These are phyloP conservation scores for Sesbania bispinosa DNA, from an alignment of 306 rosid species.

Conservation along the genomic window DNA sequence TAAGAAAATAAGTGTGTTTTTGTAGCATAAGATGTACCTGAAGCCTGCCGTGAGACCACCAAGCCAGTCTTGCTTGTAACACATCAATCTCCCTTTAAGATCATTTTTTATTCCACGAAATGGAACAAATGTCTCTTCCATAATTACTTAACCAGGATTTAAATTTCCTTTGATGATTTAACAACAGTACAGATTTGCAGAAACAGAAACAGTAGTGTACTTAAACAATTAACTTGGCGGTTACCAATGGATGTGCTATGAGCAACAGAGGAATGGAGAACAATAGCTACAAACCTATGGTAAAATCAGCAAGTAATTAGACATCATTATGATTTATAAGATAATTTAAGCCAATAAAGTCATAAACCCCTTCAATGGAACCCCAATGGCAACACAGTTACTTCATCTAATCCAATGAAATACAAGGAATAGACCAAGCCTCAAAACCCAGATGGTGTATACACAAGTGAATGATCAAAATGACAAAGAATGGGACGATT, in stretches of 20 bases:
- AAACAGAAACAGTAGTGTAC: constrained; percentile 19
- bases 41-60: constrained; percentile 61
- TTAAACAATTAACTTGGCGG: neutral
- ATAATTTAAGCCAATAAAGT: too few species aligned
- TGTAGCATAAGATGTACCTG: constrained; percentile 39
- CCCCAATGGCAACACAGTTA: neutral
- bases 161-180: too few species aligned
- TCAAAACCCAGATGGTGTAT: constrained; percentile 12
- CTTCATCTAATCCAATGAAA: neutral
- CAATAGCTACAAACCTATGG: too few species aligned
- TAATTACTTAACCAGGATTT: constrained; percentile 19
- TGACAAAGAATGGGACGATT: neutral
- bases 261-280: too few species aligned
- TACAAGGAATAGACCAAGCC: neutral
- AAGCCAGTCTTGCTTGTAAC: constrained; percentile 76
- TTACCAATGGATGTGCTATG: too few species aligned
- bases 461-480: constrained; percentile 10
- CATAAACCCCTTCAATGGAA: neutral
- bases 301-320: too few species aligned
- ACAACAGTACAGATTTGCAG: constrained; percentile 5
- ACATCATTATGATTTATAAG: too few species aligned
- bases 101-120: constrained; percentile 68
- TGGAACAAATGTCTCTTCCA: constrained; percentile 77
- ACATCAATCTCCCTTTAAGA: constrained; percentile 51
- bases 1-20: neutral